Evolutionary conservation across 257 asterid species (phyloP).

Genomic region (Lantana camara): DNA sequence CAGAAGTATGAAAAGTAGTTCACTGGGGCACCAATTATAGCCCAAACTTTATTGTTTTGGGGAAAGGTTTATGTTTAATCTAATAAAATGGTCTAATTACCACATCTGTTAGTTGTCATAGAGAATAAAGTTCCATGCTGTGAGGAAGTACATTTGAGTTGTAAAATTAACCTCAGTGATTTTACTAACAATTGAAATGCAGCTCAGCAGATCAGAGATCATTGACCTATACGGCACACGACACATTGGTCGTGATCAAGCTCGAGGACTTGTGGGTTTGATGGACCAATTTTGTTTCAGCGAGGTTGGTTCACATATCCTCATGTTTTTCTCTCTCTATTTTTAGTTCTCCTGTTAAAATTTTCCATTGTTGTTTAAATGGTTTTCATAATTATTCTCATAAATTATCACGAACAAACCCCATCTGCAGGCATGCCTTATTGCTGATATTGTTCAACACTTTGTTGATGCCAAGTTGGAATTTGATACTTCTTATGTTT

Average conservation of each 20-base stretch:
- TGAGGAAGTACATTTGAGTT: too few species aligned
- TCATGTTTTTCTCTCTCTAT: constrained; percentile 15
- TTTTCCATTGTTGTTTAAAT: not conserved
- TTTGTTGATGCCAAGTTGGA: constrained; percentile 96
- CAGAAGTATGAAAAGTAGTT: not conserved
- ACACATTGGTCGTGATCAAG: constrained; percentile 93
- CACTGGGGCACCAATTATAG: too few species aligned
- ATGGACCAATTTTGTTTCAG: constrained; percentile 99
- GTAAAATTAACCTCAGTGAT: not conserved
- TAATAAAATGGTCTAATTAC: too few species aligned
- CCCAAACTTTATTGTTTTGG: too few species aligned
- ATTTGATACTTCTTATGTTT: constrained; percentile 86
- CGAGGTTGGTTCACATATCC: constrained; percentile 62
- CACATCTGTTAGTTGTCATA: too few species aligned
- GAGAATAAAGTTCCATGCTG: constrained; percentile 7
- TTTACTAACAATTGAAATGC: constrained; percentile 33
- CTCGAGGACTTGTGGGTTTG: constrained; percentile 81
- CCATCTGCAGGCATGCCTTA: constrained; percentile 84
- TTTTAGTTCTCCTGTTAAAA: constrained; percentile 8
- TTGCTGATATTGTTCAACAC: constrained; percentile 95
- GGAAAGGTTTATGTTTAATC: too few species aligned
- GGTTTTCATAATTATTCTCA: not conserved
- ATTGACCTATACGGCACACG: constrained; percentile 80
- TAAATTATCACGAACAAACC: constrained; percentile 3
- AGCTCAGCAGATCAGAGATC: constrained; percentile 82